Evolutionary conservation across 805 yeast genomes (phyloP).

Genomic region (Babjeviella inositovora): DNA sequence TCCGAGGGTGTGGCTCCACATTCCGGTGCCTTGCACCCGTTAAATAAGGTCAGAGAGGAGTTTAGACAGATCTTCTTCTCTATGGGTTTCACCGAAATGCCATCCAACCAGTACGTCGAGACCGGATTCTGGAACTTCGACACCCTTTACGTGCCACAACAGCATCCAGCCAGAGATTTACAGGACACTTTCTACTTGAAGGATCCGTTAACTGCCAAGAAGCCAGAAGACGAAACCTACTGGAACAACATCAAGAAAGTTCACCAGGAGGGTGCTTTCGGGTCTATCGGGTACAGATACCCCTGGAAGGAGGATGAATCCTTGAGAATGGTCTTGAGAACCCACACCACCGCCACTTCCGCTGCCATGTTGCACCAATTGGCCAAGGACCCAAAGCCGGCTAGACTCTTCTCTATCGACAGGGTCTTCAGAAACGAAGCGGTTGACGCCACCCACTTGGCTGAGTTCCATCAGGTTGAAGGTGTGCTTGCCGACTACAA

Average conservation of each 20-base stretch:
- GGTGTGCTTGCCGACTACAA: slow-evolving; percentile 97
- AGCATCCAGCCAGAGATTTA: slow-evolving; percentile 98
- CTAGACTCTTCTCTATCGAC: slow-evolving; percentile 88
- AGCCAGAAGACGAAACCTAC: slow-evolving; percentile 70
- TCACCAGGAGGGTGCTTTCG: slow-evolving; percentile 82
- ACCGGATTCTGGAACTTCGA: slow-evolving; percentile 99
- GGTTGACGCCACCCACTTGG: slow-evolving; percentile 97
- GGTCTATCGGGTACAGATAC: slow-evolving; percentile 95
- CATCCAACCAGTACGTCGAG: slow-evolving; percentile 95
- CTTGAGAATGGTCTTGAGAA: slow-evolving; percentile 81
- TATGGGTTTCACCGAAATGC: slow-evolving; percentile 98
- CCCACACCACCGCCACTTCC: slow-evolving; percentile 95
- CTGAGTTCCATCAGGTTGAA: slow-evolving; percentile 98
- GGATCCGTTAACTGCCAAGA: slow-evolving; percentile 72
- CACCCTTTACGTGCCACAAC: slow-evolving; percentile 93
- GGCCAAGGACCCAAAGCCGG: slow-evolving; percentile 80
- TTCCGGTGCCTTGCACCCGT: slow-evolving; percentile 93
- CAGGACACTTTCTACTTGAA: slow-evolving; percentile 97
- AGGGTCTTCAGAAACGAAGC: slow-evolving; percentile 99
- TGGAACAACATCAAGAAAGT: slow-evolving; percentile 67
- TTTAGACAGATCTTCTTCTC: slow-evolving; percentile 95
- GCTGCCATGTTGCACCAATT: slow-evolving; percentile 74
- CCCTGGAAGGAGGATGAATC: slow-evolving; percentile 93
- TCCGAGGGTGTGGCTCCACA: slow-evolving; percentile 82
- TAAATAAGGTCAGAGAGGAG: slow-evolving; percentile 93